Conservation (phyloP, 2,329 filamentous ascomycete species). For the Alternaria solani region DNA sequence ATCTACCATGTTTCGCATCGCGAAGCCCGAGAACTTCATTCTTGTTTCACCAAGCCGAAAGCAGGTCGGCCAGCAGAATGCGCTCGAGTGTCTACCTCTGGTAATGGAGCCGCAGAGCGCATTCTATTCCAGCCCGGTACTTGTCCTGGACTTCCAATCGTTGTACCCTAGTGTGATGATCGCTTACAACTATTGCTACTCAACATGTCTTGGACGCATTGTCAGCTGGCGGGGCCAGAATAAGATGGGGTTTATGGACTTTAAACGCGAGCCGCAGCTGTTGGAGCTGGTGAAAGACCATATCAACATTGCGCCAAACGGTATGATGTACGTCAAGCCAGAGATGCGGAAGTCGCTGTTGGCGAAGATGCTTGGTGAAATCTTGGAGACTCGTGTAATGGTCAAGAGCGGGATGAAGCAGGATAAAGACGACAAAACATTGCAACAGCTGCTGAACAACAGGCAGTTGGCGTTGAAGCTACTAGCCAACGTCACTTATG, state of each 20-base stretch:
- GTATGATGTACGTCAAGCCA: conserved; percentile 91
- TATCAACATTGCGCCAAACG: conserved; percentile 93
- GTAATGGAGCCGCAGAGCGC: conserved; percentile 98
- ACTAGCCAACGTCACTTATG: conserved; percentile 98
- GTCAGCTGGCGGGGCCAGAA: conserved; percentile 87
- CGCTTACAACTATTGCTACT: conserved; percentile 99
- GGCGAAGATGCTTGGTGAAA: conserved; percentile 95
- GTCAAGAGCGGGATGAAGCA: conserved; percentile 96
- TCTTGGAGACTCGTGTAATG: conserved; percentile 96
- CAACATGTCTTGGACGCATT: conserved; percentile 89
- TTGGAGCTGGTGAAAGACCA: conserved; percentile 81
- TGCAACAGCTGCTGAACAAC: conserved; percentile 91
- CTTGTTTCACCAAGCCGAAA: conserved; percentile 88
- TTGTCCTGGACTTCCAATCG: conserved; percentile 96
- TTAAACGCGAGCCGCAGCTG: conserved; percentile 76
- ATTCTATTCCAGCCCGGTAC: conserved; percentile 87
- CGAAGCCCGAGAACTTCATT: conserved; percentile 94
- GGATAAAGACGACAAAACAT: conserved; percentile 83
- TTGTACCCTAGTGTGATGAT: conserved; percentile 99
- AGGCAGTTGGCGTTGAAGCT: conserved; percentile 92
- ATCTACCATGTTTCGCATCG: conserved; percentile 97
- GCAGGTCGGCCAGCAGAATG: conserved; percentile 93
- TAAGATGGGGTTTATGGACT: conserved; percentile 95
- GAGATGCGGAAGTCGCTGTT: conserved; percentile 88
- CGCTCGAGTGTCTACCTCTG: conserved; percentile 89